A percentile compares a stretch with the other conserved stretches of the same genome.
Conservation (phyloP, 192 early-diverging fungal species). For the Coemansia sp. region DNA sequence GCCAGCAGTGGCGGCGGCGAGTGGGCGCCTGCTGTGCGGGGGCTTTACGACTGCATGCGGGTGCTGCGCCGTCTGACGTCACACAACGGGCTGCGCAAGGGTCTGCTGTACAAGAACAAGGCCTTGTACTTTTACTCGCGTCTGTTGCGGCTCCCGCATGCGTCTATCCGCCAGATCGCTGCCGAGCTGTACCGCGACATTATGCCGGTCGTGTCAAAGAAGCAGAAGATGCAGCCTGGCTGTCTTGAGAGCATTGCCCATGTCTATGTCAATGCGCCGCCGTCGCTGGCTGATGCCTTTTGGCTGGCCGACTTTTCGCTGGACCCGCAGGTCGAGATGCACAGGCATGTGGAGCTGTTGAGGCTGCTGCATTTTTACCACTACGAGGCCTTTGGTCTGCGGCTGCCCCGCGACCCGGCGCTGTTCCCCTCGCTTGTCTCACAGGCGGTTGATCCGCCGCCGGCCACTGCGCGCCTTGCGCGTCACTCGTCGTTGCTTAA, state of each 20-base stretch:
- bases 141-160: constrained; percentile 10
- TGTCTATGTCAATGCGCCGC: constrained; percentile 39
- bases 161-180: constrained; percentile 21
- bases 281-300: constrained; percentile 25
- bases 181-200: constrained; percentile 54
- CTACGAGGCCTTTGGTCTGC: constrained; percentile 18
- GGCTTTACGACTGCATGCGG: constrained; percentile 32
- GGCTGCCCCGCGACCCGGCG: constrained; percentile 38
- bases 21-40: constrained; percentile 33
- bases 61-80: constrained; percentile 43
- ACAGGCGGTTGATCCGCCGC: constrained; percentile 21
- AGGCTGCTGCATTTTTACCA: constrained; percentile 52
- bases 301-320: constrained; percentile 47
- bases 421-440: constrained; percentile 49
- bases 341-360: constrained; percentile 52
- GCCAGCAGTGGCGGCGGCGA: neutral
- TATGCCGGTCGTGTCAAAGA: constrained; percentile 42
- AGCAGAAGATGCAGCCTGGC: constrained; percentile 24
- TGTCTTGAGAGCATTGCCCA: constrained; percentile 27
- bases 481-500: neutral
- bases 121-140: constrained; percentile 43
- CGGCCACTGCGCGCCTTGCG: neutral
- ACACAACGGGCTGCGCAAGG: constrained; percentile 52
- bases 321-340: constrained; percentile 56
- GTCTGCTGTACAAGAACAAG: constrained; percentile 53